Evolutionary conservation across 108 stramenopile species (phyloP).

Genomic region (Nitzschia inconspicua): DNA sequence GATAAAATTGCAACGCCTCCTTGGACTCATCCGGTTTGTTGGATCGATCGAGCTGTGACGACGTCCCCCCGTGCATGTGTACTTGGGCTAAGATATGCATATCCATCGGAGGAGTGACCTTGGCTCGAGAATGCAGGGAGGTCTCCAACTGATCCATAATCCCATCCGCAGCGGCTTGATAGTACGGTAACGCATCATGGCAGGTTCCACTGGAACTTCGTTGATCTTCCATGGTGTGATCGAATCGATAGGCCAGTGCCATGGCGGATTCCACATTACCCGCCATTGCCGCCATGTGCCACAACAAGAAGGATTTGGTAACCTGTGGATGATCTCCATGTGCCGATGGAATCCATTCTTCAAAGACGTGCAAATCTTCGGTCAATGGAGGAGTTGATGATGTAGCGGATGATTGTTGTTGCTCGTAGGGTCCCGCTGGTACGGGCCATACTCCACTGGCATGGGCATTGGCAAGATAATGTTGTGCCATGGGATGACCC

Average conservation of each 20-base stretch:
- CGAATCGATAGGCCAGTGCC: conserved; percentile 49
- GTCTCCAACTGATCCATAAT: conserved; percentile 74
- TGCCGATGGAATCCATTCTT: conserved; percentile 44
- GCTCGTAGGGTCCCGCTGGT: neutral
- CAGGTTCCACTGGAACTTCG: conserved; percentile 22
- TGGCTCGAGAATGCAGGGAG: conserved; percentile 48
- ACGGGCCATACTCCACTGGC: conserved; percentile 75
- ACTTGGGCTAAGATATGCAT: conserved; percentile 70
- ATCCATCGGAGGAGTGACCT: conserved; percentile 70
- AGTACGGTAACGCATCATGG: conserved; percentile 70
- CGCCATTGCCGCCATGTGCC: conserved; percentile 66
- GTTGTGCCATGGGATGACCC: conserved; percentile 78
- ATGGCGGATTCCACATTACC: conserved; percentile 82
- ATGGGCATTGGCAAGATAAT: conserved; percentile 59
- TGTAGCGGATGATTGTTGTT: neutral
- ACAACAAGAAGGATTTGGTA: conserved; percentile 56
- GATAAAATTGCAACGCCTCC: conserved; percentile 85
- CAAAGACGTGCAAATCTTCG: conserved; percentile 35
- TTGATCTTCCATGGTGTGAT: neutral
- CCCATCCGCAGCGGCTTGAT: conserved; percentile 73
- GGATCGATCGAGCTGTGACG: conserved; percentile 49
- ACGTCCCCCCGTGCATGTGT: conserved; percentile 77
- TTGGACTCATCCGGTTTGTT: conserved; percentile 82
- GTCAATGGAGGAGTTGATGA: neutral
- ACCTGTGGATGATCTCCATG: conserved; percentile 40